Evolutionary conservation across 148 eudicot species (phyloP), one percentile per base, ranked within the genome.

Genomic region (Chenopodium album): DNA sequence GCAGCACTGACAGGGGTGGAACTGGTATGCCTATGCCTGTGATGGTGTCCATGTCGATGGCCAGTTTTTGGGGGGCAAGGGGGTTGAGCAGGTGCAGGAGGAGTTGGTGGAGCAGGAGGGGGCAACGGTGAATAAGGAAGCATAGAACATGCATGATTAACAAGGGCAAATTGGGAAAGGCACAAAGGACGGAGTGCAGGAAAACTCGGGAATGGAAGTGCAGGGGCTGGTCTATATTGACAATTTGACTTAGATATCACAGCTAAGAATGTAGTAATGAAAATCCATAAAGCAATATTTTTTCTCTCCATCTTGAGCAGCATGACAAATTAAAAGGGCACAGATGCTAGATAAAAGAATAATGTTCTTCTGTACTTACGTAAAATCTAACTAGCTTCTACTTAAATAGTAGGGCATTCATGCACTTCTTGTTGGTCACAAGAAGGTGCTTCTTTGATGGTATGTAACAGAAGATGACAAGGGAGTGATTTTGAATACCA

Each of bases 111-210:
- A 52, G 89, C 32, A 19, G 83, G 81, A 56, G 88, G 93, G 0
- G 92, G 82, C 26, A 85, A 63, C 0, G 89, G 89, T 4, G 79
- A 67, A 72, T 84, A 90, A 11, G 92, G 90, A 69, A 93, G 72
- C 73, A 63, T 32, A 11, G 90, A 84, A 73, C 98, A 95, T 0
- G 96, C 98, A 44, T 84, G 93, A 77, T 89, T 92, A 11, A 82
- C 98, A n/a, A 93, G 88, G 13, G 94, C 91, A 56, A 92, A 85
- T 79, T 90, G 95, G 28, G 92, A 87, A 3, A 80, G 68, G 79
- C 97, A 95, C 37, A 92, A 81, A 0, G 93, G 93, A 47, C 88
- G 85, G 52, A 86, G 86, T 20, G 82, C 70, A 17, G 88, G 88
- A 60, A 78, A 78, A 32, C 73, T 77, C 14, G 87, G 87, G 54